Conservation (phyloP, 805 yeast genomes). For the Diddensiella caesifluorescens region DNA sequence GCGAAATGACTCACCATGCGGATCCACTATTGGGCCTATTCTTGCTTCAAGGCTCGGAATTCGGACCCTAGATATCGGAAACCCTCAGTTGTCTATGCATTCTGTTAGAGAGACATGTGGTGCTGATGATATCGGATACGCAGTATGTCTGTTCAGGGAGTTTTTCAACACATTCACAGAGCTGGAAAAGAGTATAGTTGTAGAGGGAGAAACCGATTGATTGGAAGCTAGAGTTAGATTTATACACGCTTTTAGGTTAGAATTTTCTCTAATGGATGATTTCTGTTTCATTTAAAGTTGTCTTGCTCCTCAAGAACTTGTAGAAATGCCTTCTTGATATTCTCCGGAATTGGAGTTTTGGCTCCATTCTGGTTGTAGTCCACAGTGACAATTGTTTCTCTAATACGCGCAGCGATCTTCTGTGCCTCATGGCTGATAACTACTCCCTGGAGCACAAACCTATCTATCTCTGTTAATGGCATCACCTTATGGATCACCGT, state of each 20-base stretch:
- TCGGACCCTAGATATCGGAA: constrained; percentile 83
- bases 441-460: constrained; percentile 28
- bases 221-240: too few relatives aligned
- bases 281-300: not conserved
- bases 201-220: constrained; percentile 11
- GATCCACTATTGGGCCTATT: constrained; percentile 95
- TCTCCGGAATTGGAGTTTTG: constrained; percentile 29
- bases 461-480: constrained; percentile 24
- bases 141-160: constrained; percentile 52
- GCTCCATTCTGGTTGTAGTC: constrained; percentile 27
- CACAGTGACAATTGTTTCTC: constrained; percentile 30
- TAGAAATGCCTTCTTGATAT: constrained; percentile 20
- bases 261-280: too few relatives aligned
- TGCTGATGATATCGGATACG: constrained; percentile 58
- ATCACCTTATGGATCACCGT: constrained; percentile 28
- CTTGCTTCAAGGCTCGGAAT: constrained; percentile 82
- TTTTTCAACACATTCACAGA: constrained; percentile 44
- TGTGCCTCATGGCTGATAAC: constrained; percentile 29
- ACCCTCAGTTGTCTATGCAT: constrained; percentile 91
- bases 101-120: constrained; percentile 91
- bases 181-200: constrained; percentile 19
- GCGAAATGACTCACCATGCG: constrained; percentile 89
- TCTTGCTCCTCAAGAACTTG: constrained; percentile 13
- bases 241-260: too few relatives aligned
- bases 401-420: constrained; percentile 31